A percentile compares a stretch with the other conserved stretches of the same genome.
Conservation (phyloP, 495 filamentous ascomycete species). For the Penicillium silybi region DNA sequence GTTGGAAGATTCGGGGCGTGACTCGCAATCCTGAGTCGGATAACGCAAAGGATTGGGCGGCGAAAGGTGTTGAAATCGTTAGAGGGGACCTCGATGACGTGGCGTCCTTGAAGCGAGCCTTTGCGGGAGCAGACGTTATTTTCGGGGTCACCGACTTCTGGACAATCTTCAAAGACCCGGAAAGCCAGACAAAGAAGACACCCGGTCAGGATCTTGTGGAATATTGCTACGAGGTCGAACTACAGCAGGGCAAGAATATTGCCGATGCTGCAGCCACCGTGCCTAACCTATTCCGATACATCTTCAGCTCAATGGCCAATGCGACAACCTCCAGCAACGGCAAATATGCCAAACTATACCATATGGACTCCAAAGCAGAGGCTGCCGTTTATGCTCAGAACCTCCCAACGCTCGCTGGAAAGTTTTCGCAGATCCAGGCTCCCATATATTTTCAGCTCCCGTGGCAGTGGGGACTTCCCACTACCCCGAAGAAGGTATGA, state of each 20-base stretch:
- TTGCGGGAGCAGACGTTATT: background rate
- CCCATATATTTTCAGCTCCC: background rate
- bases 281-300: background rate
- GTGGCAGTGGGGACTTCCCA: background rate
- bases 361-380: conserved; percentile 1
- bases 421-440: background rate
- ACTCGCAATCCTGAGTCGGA: background rate
- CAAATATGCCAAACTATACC: background rate
- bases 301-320: conserved; percentile 4
- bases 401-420: background rate
- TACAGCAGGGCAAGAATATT: conserved; percentile 2
- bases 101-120: background rate
- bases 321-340: background rate
- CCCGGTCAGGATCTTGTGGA: background rate
- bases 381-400: background rate
- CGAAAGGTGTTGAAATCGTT: conserved; percentile 1
- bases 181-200: background rate
- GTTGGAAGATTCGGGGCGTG: conserved; percentile 2
- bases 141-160: conserved; percentile 8
- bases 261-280: background rate
- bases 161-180: background rate
- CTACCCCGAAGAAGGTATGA: background rate
- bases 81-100: background rate
- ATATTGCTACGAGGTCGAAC: conserved; percentile 1
- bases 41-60: background rate